A percentile compares a stretch with the other conserved stretches of the same genome.
These are phyloP conservation scores for Vararia minispora DNA, from an alignment of 768 basidiomycete genomes.

Conservation along the genomic window DNA sequence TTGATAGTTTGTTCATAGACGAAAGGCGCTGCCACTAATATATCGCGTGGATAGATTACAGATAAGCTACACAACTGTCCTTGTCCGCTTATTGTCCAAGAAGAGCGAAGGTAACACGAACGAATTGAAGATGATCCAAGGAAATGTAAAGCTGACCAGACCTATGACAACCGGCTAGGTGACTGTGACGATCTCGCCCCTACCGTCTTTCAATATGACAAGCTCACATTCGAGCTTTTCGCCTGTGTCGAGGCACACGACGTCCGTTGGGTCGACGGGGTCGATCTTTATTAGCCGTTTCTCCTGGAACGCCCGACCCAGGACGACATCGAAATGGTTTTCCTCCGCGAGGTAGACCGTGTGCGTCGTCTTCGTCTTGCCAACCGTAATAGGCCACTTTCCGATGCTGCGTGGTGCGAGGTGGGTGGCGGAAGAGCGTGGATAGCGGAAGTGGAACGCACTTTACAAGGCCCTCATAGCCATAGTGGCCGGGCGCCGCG, in stretches of 20 bases:
- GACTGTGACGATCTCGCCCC: slow-evolving; percentile 83
- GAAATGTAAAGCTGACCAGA: no score
- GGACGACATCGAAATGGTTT: slow-evolving; percentile 89
- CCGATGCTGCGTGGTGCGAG: slow-evolving; percentile 50
- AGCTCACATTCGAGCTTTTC: slow-evolving; percentile 89
- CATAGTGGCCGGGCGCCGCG: slow-evolving; percentile 82
- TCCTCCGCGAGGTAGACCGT: slow-evolving; percentile 88
- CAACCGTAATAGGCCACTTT: slow-evolving; percentile 73
- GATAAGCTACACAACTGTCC: no score
- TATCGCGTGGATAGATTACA: no score
- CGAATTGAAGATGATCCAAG: no score
- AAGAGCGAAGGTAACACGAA: no score
- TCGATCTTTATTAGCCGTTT: slow-evolving; percentile 69
- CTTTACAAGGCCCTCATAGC: slow-evolving; percentile 85
- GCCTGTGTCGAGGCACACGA: slow-evolving; percentile 86
- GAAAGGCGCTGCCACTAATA: no score
- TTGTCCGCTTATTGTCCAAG: no score
- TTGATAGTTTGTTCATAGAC: no score
- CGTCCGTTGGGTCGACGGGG: slow-evolving; percentile 75
- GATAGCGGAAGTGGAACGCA: slow-evolving; percentile 16
- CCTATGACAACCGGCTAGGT: slow-evolving; percentile 31
- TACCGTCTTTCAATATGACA: slow-evolving; percentile 84
- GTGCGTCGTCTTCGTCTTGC: slow-evolving; percentile 26
- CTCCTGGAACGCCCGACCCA: slow-evolving; percentile 81
- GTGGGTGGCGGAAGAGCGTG: no score